Evolutionary conservation across 2,329 filamentous ascomycete genomes (phyloP).

Genomic region (Pseudocercospora eumusae): DNA sequence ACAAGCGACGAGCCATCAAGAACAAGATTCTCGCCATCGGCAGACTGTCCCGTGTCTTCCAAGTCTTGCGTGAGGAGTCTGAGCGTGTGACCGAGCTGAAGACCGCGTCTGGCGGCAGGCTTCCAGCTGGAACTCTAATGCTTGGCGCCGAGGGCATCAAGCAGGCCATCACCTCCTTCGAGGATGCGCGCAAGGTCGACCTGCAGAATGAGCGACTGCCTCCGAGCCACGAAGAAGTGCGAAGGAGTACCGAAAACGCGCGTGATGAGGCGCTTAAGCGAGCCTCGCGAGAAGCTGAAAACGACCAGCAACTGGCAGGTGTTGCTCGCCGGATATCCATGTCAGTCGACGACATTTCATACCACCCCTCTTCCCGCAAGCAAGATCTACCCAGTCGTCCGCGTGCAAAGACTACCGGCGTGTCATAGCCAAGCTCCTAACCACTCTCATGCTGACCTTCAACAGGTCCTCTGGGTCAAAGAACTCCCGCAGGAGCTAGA

Average conservation of each 20-base stretch:
- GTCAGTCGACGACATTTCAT: constrained; percentile 55
- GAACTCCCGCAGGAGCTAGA: constrained; percentile 18
- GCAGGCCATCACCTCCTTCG: constrained; percentile 94
- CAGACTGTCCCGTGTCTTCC: constrained; percentile 94
- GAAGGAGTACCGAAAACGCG: constrained; percentile 77
- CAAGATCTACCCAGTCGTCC: constrained; percentile 17
- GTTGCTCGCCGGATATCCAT: constrained; percentile 93
- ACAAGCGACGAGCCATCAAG: constrained; percentile 95
- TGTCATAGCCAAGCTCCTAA: constrained; percentile 2
- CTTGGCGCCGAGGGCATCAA: constrained; percentile 97
- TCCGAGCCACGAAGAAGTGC: constrained; percentile 88
- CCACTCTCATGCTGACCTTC: constrained; percentile 18
- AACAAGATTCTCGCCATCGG: constrained; percentile 99
- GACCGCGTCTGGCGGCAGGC: constrained; percentile 86
- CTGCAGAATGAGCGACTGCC: constrained; percentile 93
- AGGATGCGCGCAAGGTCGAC: constrained; percentile 95
- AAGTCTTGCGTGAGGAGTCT: constrained; percentile 94
- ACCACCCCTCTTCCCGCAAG: constrained; percentile 20
- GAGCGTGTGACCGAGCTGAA: constrained; percentile 97
- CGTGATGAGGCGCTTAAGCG: constrained; percentile 80
- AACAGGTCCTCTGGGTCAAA: constrained; percentile 24
- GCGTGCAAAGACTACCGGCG: constrained; percentile 18
- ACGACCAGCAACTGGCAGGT: constrained; percentile 82
- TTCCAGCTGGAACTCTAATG: constrained; percentile 96
- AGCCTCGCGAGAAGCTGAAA: constrained; percentile 84